phyloP scores from a whole-genome alignment of 2,329 filamentous ascomycete genomes.

The Aspergillus fijiensis region DNA sequence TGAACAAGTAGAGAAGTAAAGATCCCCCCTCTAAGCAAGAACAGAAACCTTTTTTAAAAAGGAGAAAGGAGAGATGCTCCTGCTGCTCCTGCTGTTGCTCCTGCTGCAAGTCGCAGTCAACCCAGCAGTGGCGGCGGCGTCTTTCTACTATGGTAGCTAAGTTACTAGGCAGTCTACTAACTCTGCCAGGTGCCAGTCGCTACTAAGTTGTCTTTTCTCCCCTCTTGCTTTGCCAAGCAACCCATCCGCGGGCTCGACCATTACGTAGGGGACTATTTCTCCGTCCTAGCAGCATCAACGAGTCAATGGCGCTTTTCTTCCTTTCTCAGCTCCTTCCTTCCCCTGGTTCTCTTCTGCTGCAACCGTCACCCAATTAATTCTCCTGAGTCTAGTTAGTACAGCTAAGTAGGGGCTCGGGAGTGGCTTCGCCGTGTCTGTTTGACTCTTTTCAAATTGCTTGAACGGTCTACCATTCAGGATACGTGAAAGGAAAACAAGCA shows the following conservation, averaged over 20 bases:
- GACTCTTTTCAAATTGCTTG: neutral
- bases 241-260: neutral
- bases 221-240: constrained; percentile 4
- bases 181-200: neutral
- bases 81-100: too few species aligned
- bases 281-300: constrained; percentile 8
- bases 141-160: neutral
- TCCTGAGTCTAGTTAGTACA: too few species aligned
- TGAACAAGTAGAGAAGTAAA: too few species aligned
- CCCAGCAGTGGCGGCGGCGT: neutral
- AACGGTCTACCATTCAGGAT: too few species aligned
- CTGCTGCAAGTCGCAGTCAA: neutral
- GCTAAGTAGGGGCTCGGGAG: too few species aligned
- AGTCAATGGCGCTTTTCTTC: constrained; percentile 5
- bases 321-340: neutral
- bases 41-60: too few species aligned
- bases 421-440: neutral
- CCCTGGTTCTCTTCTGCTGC: neutral
- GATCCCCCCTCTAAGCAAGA: too few species aligned
- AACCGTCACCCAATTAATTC: neutral
- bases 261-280: constrained; percentile 20
- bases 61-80: too few species aligned
- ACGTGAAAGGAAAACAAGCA: too few species aligned
- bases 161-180: too few species aligned
- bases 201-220: neutral